Base-by-base conservation (phyloP, 345 rosid genomes). In the Anacardium occidentale region DNA sequence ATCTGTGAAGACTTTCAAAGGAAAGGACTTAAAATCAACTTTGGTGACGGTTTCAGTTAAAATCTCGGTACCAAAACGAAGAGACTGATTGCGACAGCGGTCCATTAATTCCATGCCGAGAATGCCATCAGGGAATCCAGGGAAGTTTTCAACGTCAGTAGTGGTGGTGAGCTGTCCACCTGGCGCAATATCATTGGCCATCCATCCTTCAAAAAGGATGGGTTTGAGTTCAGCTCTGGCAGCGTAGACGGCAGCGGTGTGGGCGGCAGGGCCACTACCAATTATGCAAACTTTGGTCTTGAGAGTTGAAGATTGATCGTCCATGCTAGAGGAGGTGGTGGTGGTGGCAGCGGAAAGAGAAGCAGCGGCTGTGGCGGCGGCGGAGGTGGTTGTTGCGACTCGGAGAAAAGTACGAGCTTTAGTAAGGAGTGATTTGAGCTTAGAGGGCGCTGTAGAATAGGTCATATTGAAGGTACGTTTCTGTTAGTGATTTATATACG, bases 111-210 rank as follows among this genome's bases (percentile, higher is more conserved):
- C 97, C 5, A 58, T 32, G 44, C 98, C 99, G 68, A 74, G 76
- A 32, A 95, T 87, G 9, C 99, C 98, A 0, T 88, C 85, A 0
- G 98, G 97, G 53, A 95, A 95, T 0, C 99, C 99, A 0, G 99
- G 99, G 77, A 92, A 95, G 70, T 95, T 92, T 82, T 95, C 99
- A 10, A 95, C 99, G 45, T 91, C 99, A 57, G 99, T 34, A 73
- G 99, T 91, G 75, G 99, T 96, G 12, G 99, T 96, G 65, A 96
- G 90, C 69, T 96, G 99, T 20, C 98, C 98, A 2, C 99, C 99
- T 3, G 99, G 98, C 34, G 97, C 99, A 70, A 96, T 91, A 56
- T 89, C 93, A 80, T 96, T 93, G 77, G 99, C 99, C 98, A 93
- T 96, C 97, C 97, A 96, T 3, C 99, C 98, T 69, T 96, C 98